Evolutionary conservation across 2,329 filamentous ascomycete species (phyloP).

Genomic region (Pseudogymnoascus sp.): DNA sequence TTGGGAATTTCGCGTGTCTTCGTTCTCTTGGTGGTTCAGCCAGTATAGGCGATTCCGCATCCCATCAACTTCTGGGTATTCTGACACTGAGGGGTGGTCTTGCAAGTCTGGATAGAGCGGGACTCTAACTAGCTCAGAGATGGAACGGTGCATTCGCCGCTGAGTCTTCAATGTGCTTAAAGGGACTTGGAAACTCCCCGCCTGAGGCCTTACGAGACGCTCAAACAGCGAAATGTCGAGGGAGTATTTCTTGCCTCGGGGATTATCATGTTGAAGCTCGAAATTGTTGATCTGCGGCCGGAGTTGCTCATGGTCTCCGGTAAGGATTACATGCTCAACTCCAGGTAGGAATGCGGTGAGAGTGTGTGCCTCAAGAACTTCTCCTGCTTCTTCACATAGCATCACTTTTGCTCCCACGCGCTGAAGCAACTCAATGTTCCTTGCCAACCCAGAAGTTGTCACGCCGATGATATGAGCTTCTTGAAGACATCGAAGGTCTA

Average conservation of each 20-base stretch:
- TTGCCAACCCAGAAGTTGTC: conserved; percentile 29
- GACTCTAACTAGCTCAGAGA: conserved; percentile 50
- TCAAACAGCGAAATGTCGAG: conserved; percentile 48
- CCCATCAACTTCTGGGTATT: conserved; percentile 44
- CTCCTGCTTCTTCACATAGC: conserved; percentile 34
- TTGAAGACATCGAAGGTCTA: conserved; percentile 19
- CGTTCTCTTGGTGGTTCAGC: conserved; percentile 49
- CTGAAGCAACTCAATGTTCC: conserved; percentile 36
- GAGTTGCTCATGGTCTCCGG: conserved; percentile 39
- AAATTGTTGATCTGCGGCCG: conserved; percentile 28
- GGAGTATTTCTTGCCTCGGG: conserved; percentile 27
- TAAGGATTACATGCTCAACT: conserved; percentile 33
- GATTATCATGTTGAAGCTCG: conserved; percentile 13
- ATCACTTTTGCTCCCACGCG: conserved; percentile 31
- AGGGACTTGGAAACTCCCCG: conserved; percentile 20
- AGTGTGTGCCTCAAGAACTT: conserved; percentile 34
- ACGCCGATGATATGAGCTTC: conserved; percentile 15
- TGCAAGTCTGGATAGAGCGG: conserved; percentile 50
- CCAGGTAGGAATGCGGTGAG: conserved; percentile 34
- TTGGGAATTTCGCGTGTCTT: conserved; percentile 48
- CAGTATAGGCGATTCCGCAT: conserved; percentile 51
- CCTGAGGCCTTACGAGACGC: conserved; percentile 34
- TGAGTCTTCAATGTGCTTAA: conserved; percentile 47
- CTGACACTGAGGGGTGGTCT: conserved; percentile 38
- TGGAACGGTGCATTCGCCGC: conserved; percentile 57